These are phyloP conservation scores for Mycena filopes DNA, from an alignment of 768 basidiomycete genomes.

Conservation along the genomic window DNA sequence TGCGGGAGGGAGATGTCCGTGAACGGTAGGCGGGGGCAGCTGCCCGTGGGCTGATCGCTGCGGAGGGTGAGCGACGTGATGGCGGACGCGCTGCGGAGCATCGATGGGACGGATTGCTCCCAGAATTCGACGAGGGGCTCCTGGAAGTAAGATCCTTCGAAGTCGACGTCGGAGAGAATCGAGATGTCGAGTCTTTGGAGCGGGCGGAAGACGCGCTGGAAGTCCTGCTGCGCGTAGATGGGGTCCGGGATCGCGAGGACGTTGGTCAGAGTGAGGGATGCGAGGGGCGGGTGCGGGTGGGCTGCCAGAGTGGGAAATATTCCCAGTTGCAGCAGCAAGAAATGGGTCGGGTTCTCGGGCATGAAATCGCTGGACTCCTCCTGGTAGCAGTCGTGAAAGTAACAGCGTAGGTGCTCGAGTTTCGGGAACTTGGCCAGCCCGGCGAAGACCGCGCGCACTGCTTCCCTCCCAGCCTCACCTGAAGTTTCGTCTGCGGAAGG, in stretches of 20 bases:
- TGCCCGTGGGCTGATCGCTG: background rate
- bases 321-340: background rate
- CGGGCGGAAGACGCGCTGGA: conserved; percentile 1
- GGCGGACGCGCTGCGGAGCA: background rate
- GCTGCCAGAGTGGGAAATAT: background rate
- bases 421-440: no score
- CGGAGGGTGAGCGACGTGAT: background rate
- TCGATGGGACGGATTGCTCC: background rate
- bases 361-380: no score
- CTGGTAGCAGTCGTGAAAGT: no score
- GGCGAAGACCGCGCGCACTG: no score
- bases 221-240: conserved; percentile 6
- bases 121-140: background rate
- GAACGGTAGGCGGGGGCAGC: background rate
- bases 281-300: conserved; percentile 1
- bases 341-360: background rate
- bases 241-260: conserved; percentile 4
- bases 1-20: background rate
- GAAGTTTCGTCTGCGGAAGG: no score
- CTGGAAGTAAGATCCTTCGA: background rate
- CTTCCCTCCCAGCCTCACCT: no score
- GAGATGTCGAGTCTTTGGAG: conserved; percentile 2
- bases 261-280: conserved; percentile 16
- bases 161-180: background rate
- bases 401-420: no score